Evolutionary conservation across 1,284 basidiomycete species (phyloP).

Genomic region (Phlebopus sp.): DNA sequence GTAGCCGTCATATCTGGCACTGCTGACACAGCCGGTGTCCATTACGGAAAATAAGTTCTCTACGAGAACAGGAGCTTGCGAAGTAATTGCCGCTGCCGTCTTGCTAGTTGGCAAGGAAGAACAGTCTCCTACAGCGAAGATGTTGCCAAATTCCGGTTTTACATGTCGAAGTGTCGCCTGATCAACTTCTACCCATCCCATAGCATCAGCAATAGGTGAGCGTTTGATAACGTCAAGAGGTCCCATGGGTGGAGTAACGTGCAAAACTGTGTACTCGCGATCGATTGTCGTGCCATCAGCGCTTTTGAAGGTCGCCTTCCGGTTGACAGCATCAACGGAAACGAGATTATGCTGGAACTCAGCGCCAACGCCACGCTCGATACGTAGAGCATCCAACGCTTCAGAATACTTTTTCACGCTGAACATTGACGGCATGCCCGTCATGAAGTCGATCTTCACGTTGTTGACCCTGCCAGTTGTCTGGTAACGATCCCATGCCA

Average conservation of each 20-base stretch:
- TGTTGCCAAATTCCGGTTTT: conserved; percentile 75
- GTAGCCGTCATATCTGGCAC: conserved; percentile 79
- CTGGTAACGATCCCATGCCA: conserved; percentile 80
- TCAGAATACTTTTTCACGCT: conserved; percentile 89
- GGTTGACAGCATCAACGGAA: conserved; percentile 65
- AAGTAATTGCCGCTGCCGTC: conserved; percentile 92
- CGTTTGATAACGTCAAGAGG: conserved; percentile 82
- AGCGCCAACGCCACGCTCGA: conserved; percentile 77
- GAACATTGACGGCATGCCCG: conserved; percentile 95
- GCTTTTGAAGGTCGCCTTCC: conserved; percentile 83
- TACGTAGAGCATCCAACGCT: conserved; percentile 75
- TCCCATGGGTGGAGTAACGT: conserved; percentile 91
- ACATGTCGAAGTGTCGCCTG: conserved; percentile 78
- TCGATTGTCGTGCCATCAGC: conserved; percentile 64
- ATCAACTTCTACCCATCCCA: conserved; percentile 89
- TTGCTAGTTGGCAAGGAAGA: conserved; percentile 92
- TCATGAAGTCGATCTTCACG: conserved; percentile 81
- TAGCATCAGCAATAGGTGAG: conserved; percentile 75
- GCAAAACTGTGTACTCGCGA: conserved; percentile 81
- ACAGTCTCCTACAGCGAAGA: conserved; percentile 90
- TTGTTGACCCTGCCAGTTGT: conserved; percentile 56
- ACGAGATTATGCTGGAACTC: conserved; percentile 85
- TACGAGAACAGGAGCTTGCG: conserved; percentile 88
- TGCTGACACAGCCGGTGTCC: conserved; percentile 66
- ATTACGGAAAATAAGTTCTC: conserved; percentile 84